Conservation (phyloP, 208 protist genomes). For the Acanthamoeba culbertsoni region DNA sequence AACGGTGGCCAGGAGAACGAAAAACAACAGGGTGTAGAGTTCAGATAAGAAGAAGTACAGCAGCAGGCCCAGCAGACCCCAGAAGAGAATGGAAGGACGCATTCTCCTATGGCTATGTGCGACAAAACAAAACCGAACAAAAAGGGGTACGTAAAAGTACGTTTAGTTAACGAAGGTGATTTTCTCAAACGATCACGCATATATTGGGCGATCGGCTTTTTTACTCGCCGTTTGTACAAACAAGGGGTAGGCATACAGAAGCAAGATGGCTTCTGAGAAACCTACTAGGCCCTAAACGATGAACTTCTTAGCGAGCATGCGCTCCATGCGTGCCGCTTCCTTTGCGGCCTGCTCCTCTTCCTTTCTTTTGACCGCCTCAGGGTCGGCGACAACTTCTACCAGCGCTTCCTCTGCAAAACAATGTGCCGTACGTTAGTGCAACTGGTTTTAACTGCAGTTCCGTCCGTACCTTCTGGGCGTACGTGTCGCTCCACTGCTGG, state of each 20-base stretch:
- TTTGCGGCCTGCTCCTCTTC: conserved; percentile 30
- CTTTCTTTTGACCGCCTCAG: background rate
- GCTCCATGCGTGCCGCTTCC: conserved; percentile 5
- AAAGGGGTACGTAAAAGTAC: background rate
- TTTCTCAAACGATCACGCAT: no score
- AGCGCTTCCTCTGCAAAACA: background rate
- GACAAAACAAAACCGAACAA: background rate
- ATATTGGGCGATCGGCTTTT: background rate
- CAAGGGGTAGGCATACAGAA: no score
- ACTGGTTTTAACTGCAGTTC: background rate
- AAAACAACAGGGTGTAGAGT: background rate
- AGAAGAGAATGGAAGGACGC: background rate
- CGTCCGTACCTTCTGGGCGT: background rate
- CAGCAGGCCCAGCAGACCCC: background rate
- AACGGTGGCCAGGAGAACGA: background rate
- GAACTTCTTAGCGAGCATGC: conserved; percentile 22
- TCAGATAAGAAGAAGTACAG: background rate
- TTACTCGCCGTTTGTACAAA: no score
- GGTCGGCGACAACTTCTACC: background rate
- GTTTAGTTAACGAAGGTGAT: no score
- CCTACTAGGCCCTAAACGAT: no score
- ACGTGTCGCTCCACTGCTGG: background rate
- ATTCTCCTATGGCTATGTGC: background rate
- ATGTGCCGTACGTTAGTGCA: background rate
- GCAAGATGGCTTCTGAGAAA: no score